Evolutionary conservation across 208 protist species (phyloP).

Genomic region (Tetramitus jugosus): DNA sequence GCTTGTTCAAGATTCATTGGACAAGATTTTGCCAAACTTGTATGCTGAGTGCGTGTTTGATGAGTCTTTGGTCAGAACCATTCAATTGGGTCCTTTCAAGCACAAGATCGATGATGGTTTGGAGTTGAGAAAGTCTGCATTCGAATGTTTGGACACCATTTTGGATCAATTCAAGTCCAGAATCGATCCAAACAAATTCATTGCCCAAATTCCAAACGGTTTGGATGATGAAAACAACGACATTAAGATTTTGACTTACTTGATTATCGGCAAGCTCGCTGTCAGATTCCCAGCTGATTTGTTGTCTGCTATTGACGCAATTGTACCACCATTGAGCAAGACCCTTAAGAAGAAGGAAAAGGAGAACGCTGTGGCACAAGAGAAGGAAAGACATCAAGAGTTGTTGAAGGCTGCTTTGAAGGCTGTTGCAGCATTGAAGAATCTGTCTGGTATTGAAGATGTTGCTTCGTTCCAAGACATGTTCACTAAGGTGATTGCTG

Average conservation of each 20-base stretch:
- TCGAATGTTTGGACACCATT: conserved; percentile 77
- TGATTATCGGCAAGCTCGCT: conserved; percentile 44
- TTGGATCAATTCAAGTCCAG: conserved; percentile 42
- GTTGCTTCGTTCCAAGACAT: background rate
- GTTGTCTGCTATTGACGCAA: conserved; percentile 7
- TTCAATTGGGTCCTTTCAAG: conserved; percentile 82
- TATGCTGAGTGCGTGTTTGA: background rate
- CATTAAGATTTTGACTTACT: conserved; percentile 52
- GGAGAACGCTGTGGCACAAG: background rate
- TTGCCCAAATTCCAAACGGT: conserved; percentile 45
- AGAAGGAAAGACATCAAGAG: conserved; percentile 2
- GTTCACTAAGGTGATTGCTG: background rate
- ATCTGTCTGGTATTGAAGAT: conserved; percentile 4
- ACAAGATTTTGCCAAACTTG: background rate
- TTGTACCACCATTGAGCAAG: conserved; percentile 21
- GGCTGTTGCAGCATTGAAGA: background rate
- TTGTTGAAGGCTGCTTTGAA: background rate
- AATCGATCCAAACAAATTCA: conserved; percentile 41
- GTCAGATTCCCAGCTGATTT: conserved; percentile 22
- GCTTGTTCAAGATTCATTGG: conserved; percentile 6
- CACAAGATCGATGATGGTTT: conserved; percentile 81
- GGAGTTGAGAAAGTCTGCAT: conserved; percentile 79
- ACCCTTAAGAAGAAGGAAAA: background rate
- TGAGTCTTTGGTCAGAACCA: conserved; percentile 45
- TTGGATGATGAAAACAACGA: conserved; percentile 51